These are phyloP conservation scores for Ilex asprella DNA, from an alignment of 257 asterid species.

Conservation along the genomic window DNA sequence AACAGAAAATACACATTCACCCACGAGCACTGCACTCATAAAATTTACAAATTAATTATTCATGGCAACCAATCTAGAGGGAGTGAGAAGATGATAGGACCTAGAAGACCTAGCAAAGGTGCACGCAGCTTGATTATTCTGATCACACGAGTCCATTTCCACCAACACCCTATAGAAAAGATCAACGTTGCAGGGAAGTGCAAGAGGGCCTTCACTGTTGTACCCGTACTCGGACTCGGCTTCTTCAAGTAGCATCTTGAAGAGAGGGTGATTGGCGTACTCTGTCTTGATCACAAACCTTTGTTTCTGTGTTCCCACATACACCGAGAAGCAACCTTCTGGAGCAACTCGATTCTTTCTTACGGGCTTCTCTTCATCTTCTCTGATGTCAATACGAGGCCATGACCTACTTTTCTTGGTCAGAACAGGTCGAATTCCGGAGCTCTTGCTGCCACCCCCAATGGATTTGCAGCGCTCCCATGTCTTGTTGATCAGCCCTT, in stretches of 20 bases:
- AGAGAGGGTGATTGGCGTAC: slow-evolving; percentile 49
- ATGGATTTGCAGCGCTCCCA: slow-evolving; percentile 55
- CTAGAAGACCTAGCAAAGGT: slow-evolving; percentile 18
- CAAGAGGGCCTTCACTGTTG: slow-evolving; percentile 43
- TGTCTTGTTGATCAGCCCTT: slow-evolving; percentile 40
- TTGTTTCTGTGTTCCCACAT: slow-evolving; percentile 42
- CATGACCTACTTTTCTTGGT: slow-evolving; percentile 26
- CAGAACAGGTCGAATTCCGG: neutral
- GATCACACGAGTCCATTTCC: slow-evolving; percentile 33
- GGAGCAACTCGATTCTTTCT: slow-evolving; percentile 24
- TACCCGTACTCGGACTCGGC: slow-evolving; percentile 59
- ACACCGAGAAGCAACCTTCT: slow-evolving; percentile 49
- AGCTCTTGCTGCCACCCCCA: slow-evolving; percentile 24
- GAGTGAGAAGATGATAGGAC: slow-evolving; percentile 24
- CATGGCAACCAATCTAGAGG: slow-evolving; percentile 3
- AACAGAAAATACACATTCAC: no score
- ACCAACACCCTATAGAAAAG: slow-evolving; percentile 29
- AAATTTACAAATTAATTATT: slow-evolving; percentile 16
- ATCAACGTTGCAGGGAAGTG: slow-evolving; percentile 52
- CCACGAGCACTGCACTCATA: neutral
- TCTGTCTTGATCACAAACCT: slow-evolving; percentile 43
- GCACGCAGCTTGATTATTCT: slow-evolving; percentile 5
- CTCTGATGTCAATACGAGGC: slow-evolving; percentile 5
- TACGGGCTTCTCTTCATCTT: neutral
- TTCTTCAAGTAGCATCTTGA: slow-evolving; percentile 49